Evolutionary conservation across 768 basidiomycete genomes (phyloP).

Genomic region (Mycena albidolilacea): DNA sequence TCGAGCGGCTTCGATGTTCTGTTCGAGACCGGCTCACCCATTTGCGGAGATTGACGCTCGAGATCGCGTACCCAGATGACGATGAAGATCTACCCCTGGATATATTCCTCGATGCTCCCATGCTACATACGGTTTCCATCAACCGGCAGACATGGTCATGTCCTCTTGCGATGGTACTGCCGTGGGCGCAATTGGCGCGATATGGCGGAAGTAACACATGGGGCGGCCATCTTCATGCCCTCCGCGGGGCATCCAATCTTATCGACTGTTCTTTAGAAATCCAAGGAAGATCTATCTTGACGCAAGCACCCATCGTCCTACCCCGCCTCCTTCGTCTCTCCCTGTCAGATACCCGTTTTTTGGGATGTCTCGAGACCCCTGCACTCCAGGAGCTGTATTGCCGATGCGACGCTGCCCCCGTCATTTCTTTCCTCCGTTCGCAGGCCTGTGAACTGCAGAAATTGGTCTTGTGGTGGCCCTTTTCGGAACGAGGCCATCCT

Average conservation of each 20-base stretch:
- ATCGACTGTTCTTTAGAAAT: conserved; percentile 16
- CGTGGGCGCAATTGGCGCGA: conserved; percentile 1
- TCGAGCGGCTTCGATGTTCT: background rate
- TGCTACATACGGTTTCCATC: background rate
- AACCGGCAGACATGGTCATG: background rate
- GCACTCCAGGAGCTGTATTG: conserved; percentile 24
- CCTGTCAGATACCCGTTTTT: background rate
- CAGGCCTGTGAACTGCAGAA: background rate
- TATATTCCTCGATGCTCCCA: conserved; percentile 3
- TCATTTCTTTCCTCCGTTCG: background rate
- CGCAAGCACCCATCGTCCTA: background rate
- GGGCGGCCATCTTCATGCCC: background rate
- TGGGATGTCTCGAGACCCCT: conserved; percentile 15
- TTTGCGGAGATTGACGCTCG: background rate
- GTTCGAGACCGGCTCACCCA: background rate
- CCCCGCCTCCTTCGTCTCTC: conserved; percentile 21
- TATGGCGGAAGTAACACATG: conserved; percentile 4
- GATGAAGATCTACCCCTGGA: background rate
- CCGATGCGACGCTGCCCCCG: background rate
- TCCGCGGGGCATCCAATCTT: background rate
- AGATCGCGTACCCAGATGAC: background rate
- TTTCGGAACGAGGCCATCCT: no score
- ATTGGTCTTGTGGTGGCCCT: background rate
- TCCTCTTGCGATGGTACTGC: background rate
- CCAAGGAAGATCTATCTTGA: no score